These are phyloP conservation scores for Solanum clarkiae DNA, from an alignment of 257 asterid species.

Conservation along the genomic window DNA sequence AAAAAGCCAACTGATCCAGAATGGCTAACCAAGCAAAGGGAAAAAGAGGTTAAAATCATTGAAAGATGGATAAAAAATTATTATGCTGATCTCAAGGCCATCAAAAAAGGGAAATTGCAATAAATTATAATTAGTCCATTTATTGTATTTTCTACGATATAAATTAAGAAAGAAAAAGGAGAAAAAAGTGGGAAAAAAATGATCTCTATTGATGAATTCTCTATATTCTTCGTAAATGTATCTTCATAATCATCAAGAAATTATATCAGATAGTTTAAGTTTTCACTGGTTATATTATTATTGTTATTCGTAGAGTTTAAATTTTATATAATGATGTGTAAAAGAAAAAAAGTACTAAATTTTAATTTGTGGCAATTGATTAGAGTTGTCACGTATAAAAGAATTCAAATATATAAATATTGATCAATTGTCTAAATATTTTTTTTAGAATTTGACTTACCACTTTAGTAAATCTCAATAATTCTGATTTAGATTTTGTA, in stretches of 20 bases:
- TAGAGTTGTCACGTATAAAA: not conserved
- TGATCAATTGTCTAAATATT: not conserved
- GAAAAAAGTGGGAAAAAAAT: too few relatives aligned
- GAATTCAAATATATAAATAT: not conserved
- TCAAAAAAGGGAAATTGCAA: not conserved
- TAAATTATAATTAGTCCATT: conserved; percentile 20
- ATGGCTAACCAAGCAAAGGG: conserved; percentile 49
- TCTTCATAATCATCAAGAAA: not conserved
- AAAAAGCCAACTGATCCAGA: conserved; percentile 33
- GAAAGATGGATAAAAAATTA: conserved; percentile 18
- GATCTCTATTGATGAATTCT: not conserved
- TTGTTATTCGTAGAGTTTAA: not conserved
- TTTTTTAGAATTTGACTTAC: not conserved
- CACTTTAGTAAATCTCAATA: not conserved
- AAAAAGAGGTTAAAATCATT: conserved; percentile 22
- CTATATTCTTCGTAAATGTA: not conserved
- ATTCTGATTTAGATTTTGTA: not conserved
- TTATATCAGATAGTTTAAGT: too few relatives aligned
- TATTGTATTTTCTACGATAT: not conserved
- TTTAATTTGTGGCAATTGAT: not conserved
- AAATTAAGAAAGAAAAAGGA: not conserved
- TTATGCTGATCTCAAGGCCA: conserved; percentile 9
- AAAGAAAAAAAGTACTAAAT: not conserved
- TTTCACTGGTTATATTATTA: too few relatives aligned
- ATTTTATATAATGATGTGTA: not conserved